A percentile compares a stretch with the other conserved stretches of the same genome.
phyloP scores from a whole-genome alignment of 2,329 filamentous ascomycete species.

The Talaromyces piceae region DNA sequence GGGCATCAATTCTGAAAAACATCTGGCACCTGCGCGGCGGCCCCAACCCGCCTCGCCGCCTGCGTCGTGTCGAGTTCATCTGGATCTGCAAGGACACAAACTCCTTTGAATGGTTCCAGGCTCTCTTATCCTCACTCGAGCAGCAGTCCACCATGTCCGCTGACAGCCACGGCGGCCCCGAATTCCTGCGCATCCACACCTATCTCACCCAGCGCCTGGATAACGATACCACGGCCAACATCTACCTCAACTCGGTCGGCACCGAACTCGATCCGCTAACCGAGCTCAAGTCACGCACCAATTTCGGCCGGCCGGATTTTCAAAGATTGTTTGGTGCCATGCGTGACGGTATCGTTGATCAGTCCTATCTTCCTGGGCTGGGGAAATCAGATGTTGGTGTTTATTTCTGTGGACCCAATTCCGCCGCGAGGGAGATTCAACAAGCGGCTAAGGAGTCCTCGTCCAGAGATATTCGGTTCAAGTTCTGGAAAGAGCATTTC shows the following conservation, averaged over 20 bases:
- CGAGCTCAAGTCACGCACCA: constrained; percentile 80
- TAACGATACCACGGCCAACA: constrained; percentile 88
- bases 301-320: constrained; percentile 94
- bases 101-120: constrained; percentile 99
- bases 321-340: constrained; percentile 69
- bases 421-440: constrained; percentile 73
- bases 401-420: constrained; percentile 92
- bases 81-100: constrained; percentile 96
- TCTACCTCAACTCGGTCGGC: constrained; percentile 91
- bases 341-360: constrained; percentile 78
- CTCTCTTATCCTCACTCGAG: constrained; percentile 82
- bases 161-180: constrained; percentile 46
- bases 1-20: constrained; percentile 86
- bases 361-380: constrained; percentile 75
- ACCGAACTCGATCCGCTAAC: constrained; percentile 83
- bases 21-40: constrained; percentile 93
- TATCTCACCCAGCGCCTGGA: constrained; percentile 94
- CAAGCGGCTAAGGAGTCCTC: constrained; percentile 68
- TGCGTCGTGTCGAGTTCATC: constrained; percentile 95
- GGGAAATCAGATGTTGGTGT: constrained; percentile 77
- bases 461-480: constrained; percentile 75
- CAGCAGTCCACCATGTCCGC: constrained; percentile 68
- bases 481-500: constrained; percentile 97
- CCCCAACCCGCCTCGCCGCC: constrained; percentile 79
- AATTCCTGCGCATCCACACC: constrained; percentile 96